A percentile compares a stretch with the other conserved stretches of the same genome.
Conservation (phyloP, 2,329 filamentous ascomycete genomes). For the Pochonia chlamydosporia region DNA sequence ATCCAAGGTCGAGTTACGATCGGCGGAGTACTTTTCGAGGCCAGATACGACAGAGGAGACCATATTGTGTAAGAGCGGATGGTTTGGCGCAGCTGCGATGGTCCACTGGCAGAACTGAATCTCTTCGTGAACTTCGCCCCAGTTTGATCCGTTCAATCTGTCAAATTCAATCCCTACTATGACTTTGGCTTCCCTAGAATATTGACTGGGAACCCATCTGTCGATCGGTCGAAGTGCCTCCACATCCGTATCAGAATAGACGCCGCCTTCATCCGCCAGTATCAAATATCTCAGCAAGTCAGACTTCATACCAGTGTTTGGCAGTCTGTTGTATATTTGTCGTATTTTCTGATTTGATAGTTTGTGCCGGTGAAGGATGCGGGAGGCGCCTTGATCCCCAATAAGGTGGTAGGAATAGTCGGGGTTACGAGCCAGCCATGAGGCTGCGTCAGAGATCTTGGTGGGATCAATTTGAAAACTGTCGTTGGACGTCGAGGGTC, state of each 20-base stretch:
- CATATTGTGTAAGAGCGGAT: conserved; percentile 22
- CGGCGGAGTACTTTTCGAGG: not conserved
- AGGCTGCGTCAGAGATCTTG: not conserved
- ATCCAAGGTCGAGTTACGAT: not conserved
- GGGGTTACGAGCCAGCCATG: conserved; percentile 3
- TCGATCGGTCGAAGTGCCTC: conserved; percentile 46
- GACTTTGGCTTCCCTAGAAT: conserved; percentile 12
- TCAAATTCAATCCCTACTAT: conserved; percentile 25
- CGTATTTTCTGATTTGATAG: conserved; percentile 9
- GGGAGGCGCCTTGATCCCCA: not conserved
- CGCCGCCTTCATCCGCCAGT: conserved; percentile 24
- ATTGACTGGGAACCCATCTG: conserved; percentile 14
- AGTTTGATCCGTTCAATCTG: conserved; percentile 4
- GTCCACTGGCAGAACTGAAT: conserved; percentile 28
- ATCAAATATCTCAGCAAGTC: conserved; percentile 20
- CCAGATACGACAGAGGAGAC: conserved; percentile 12
- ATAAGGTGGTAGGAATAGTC: conserved; percentile 3
- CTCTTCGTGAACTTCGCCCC: not conserved
- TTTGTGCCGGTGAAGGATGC: not conserved
- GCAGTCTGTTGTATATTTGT: conserved; percentile 13
- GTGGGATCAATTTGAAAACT: conserved; percentile 1
- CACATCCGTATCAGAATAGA: conserved; percentile 55
- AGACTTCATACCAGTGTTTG: conserved; percentile 22
- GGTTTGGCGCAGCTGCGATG: conserved; percentile 23
- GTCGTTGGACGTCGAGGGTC: not conserved